phyloP scores from a whole-genome alignment of 2,329 filamentous ascomycete genomes.

The Xylariaceae sp. region DNA sequence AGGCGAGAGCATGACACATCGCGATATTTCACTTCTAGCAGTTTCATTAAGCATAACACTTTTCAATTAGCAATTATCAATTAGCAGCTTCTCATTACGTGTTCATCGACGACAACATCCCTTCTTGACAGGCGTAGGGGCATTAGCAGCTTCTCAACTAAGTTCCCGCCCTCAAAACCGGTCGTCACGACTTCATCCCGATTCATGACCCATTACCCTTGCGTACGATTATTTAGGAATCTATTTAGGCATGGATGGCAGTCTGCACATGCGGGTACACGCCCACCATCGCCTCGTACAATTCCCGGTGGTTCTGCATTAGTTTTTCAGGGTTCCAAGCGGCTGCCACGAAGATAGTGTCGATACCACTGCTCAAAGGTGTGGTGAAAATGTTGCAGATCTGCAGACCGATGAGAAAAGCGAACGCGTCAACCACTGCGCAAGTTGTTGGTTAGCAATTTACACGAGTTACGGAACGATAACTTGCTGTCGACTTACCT shows the following conservation, averaged over 20 bases:
- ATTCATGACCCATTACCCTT: background rate
- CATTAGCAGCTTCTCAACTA: no score
- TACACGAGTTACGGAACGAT: background rate
- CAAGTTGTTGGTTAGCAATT: background rate
- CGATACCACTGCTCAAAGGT: conserved; percentile 79
- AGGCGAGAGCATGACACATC: no score
- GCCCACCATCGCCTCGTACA: conserved; percentile 71
- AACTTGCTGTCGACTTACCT: conserved; percentile 17
- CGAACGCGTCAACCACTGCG: conserved; percentile 31
- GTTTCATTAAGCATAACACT: no score
- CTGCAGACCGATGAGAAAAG: conserved; percentile 86
- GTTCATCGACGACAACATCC: no score
- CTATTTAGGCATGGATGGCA: conserved; percentile 58
- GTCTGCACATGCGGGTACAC: conserved; percentile 82
- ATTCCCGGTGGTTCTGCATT: conserved; percentile 71
- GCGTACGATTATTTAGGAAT: background rate
- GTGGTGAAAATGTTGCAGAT: conserved; percentile 86
- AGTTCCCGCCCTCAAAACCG: no score
- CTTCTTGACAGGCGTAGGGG: no score
- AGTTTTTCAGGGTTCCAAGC: conserved; percentile 67
- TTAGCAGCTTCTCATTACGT: no score
- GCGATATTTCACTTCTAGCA: no score
- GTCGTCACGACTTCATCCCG: no score
- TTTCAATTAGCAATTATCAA: no score
- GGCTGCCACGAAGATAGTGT: conserved; percentile 82